Base-by-base conservation (phyloP, 2,329 filamentous ascomycete species). In the Fusarium nematophilum region DNA sequence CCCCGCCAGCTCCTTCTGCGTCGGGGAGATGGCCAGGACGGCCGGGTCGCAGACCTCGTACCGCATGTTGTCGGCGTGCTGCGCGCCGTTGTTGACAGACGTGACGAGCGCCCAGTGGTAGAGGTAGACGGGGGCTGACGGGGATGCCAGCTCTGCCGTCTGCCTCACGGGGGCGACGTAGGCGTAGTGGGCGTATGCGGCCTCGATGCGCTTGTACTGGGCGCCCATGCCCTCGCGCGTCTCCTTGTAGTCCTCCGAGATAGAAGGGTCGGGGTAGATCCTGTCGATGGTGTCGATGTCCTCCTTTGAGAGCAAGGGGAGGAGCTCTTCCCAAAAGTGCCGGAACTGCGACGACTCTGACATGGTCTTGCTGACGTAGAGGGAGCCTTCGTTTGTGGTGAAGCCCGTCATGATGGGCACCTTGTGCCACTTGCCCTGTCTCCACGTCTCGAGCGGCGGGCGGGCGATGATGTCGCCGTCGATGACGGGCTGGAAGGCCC, bases 401-500 rank as follows among this genome's bases (percentile, higher is more conserved):
- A 87, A 91, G 3, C 89, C 89, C 0, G 88, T 90, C 54, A 92
- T 76, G 33, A 91, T 83, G 1, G 70, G 70, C 0, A 72, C 55
- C 18, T 68, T 70, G 48, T 70, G 68, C 68, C 68, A 70, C 27
- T 61, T 63, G 9, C 62, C 70, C 11, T 52, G 36, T 17, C 55
- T 49, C 86, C 86, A 90, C 8, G 82, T 80, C 17, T 81, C 77
- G 3, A 89, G 77, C 1, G 89, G 88, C 1, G 83, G 77, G 7
- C 81, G 78, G 1, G 80, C 77, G 45, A 91, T 86, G 9, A 89
- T 73, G 1, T 84, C 80, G 3, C 73, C 75, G 62, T 90, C 88
- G 37, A 91, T 84, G 9, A 88, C 85, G 2, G 89, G 66, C 64
- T 91, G 89, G 75, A 90, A 92, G 0, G 89, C 78, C 84, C 84